A percentile compares a stretch with the other conserved stretches of the same genome.
Conservation (phyloP, 768 basidiomycete species). For the Amanita rubescens region DNA sequence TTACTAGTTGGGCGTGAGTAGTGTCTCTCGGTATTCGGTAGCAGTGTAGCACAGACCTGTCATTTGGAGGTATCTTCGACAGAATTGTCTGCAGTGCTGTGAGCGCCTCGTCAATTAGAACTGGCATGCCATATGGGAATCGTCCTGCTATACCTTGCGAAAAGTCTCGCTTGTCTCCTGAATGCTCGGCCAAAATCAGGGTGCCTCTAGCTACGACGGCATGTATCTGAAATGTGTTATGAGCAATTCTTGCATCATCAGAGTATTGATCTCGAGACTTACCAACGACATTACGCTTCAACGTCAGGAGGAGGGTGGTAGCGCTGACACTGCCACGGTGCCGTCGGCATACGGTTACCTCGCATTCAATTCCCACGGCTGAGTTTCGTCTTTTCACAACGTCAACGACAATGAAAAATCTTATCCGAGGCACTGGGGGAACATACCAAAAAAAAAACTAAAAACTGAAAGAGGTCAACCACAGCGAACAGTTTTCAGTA, state of each 20-base stretch:
- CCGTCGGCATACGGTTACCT: too few species aligned
- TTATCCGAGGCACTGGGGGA: not conserved
- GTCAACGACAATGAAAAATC: too few species aligned
- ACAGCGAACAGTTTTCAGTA: too few species aligned
- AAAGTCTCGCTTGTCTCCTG: conserved; percentile 76
- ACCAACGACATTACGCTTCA: conserved; percentile 25
- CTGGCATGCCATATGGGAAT: not conserved
- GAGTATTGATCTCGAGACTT: not conserved
- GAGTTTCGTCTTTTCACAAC: conserved; percentile 4
- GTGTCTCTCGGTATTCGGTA: not conserved
- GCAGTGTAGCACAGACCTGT: conserved; percentile 36
- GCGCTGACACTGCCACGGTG: not conserved
- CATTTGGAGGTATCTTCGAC: conserved; percentile 91
- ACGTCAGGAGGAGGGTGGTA: not conserved
- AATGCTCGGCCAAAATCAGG: conserved; percentile 83
- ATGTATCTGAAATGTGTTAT: conserved; percentile 49
- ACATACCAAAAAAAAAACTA: not conserved
- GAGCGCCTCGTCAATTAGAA: not conserved
- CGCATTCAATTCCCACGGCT: too few species aligned
- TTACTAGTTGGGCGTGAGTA: conserved; percentile 37
- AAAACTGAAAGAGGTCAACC: too few species aligned
- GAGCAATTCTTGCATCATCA: not conserved
- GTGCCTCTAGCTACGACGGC: conserved; percentile 74
- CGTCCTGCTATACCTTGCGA: conserved; percentile 61
- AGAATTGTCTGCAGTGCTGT: conserved; percentile 83